These are phyloP conservation scores for Drosera spatulata DNA, from an alignment of 179 eudicot species.

Conservation along the genomic window DNA sequence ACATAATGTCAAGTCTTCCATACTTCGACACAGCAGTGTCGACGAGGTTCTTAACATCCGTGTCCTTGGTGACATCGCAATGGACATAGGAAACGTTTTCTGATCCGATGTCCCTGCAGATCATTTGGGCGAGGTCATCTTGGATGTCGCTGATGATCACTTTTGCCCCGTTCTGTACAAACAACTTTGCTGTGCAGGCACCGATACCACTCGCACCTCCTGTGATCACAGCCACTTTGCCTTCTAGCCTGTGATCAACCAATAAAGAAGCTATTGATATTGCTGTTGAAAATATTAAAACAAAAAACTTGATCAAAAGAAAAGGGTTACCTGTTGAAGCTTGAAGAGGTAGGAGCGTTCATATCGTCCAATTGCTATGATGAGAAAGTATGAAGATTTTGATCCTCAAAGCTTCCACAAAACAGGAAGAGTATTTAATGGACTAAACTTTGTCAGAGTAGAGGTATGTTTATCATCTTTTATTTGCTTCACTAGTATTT, in stretches of 20 bases:
- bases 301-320: too few species aligned
- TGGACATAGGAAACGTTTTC: background rate
- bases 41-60: constrained; percentile 17
- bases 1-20: constrained; percentile 22
- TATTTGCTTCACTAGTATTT: too few species aligned
- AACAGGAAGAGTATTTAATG: too few species aligned
- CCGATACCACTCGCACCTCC: constrained; percentile 72
- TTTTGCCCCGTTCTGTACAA: constrained; percentile 34
- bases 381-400: too few species aligned
- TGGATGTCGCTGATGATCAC: constrained; percentile 68
- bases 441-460: too few species aligned
- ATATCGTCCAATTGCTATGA: too few species aligned
- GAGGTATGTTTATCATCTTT: too few species aligned
- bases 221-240: constrained; percentile 60
- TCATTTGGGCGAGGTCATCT: constrained; percentile 24
- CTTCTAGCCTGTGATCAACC: constrained; percentile 19
- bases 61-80: constrained; percentile 15
- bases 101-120: constrained; percentile 16
- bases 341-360: too few species aligned
- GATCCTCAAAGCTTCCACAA: too few species aligned
- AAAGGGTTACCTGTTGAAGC: too few species aligned
- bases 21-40: constrained; percentile 14
- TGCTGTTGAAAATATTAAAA: too few species aligned
- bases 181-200: constrained; percentile 21
- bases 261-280: too few species aligned